Conservation (phyloP, 768 basidiomycete species). For the Boletus pseudopeckii region DNA sequence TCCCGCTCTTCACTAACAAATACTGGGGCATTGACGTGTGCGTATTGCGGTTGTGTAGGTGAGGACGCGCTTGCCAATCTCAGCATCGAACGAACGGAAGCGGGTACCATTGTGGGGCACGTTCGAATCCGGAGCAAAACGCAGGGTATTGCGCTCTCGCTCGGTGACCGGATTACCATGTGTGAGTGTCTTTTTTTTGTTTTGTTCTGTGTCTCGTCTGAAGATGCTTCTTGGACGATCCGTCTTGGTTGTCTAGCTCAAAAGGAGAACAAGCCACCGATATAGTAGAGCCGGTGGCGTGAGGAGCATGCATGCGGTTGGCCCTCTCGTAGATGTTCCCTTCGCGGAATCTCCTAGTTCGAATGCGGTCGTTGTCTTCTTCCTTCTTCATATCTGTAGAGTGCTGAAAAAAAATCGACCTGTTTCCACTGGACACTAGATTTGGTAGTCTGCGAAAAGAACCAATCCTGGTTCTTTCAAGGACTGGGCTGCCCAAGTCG, state of each 20-base stretch:
- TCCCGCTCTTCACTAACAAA: not conserved
- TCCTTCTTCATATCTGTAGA: too few species aligned
- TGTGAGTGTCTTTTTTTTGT: slow-evolving; percentile 32
- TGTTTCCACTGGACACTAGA: not conserved
- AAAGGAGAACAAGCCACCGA: slow-evolving; percentile 38
- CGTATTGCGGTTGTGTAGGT: slow-evolving; percentile 40
- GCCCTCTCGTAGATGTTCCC: not conserved
- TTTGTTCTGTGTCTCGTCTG: not conserved
- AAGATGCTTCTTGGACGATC: too few species aligned
- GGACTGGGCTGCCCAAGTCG: too few species aligned
- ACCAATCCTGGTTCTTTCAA: not conserved
- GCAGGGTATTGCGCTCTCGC: slow-evolving; percentile 91
- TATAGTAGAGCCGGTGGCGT: slow-evolving; percentile 3
- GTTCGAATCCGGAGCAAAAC: slow-evolving; percentile 97
- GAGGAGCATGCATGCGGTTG: not conserved
- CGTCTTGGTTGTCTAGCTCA: slow-evolving; percentile 30
- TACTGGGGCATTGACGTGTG: not conserved
- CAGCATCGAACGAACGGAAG: slow-evolving; percentile 83
- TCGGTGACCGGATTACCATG: slow-evolving; percentile 86
- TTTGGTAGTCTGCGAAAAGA: not conserved
- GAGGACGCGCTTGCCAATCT: slow-evolving; percentile 97
- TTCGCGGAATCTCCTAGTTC: not conserved
- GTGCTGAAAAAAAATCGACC: not conserved
- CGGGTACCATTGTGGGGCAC: slow-evolving; percentile 83
- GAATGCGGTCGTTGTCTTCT: not conserved